Base-by-base conservation (phyloP, 140 eudicot genomes). In the Bidens hawaiensis region DNA sequence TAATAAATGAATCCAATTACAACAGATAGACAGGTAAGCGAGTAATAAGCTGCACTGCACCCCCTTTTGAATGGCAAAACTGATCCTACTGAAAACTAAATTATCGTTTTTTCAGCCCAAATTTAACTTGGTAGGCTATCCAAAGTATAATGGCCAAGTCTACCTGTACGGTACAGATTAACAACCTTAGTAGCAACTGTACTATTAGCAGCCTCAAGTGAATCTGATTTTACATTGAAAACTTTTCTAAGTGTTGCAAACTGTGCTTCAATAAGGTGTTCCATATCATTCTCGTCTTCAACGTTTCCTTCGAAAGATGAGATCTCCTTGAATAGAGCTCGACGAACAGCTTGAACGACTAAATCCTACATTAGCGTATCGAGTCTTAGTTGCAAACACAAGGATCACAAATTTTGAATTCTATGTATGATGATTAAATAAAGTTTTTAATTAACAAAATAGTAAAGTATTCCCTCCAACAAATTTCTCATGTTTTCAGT, bases 131-230 rank as follows among this genome's bases (percentile, higher is more conserved):
- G n/a, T n/a, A n/a, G n/a, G n/a, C n/a, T n/a, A n/a, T n/a, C n/a
- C n/a, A n/a, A n/a, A n/a, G n/a, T n/a, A n/a, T n/a, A n/a, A 64
- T 82, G 90, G n/a, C 97, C 97, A 70, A 86, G 90, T 77, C 97
- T 81, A 57, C 97, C 95, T 1, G 94, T 86, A 41, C 94, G 79
- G 68, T 76, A 90, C 65, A 83, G 75, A 69, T 90, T 71, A 53
- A 86, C 78, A 47, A 86, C 72, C 67, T 90, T 90, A 5, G 46
- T 19, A 62, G 94, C 82, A 38, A 83, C 79, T 58, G 47, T 82
- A 23, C 4, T 13, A 45, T 64, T 42, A 56, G 42, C 66, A 57
- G 72, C 71, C 36, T 79, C 81, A 61, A 56, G 62, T 54, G 81
- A 49, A 40, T 53, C 79, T 3, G 61, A 54, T 59, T 43, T 59